Evolutionary conservation across 139 green algal species (phyloP), one percentile per base, ranked within the genome.

Genomic region (Micractinium conductrix): DNA sequence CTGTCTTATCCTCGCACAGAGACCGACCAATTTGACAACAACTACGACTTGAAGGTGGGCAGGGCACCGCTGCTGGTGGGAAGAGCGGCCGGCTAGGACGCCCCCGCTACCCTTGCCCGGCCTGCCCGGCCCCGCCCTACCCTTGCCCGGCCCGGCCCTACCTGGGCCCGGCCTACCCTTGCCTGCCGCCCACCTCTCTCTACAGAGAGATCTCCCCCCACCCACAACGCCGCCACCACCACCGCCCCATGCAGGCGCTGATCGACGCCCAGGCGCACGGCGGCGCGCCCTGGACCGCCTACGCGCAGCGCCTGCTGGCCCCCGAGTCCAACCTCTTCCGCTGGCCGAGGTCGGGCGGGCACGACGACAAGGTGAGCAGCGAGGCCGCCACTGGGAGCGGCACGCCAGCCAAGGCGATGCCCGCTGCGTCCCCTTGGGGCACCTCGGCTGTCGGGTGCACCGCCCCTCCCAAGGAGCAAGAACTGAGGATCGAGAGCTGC

Each of bases 1-100:
- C 94, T 99, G 43, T 95, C 87, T 86, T 99, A 99, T 88, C 97
- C 97, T 16, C 90, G 97, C 70, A 99, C 97, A 42, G 97, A 99
- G 87, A 99, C 97, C 14, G 95, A 98, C 86, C 76, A 83, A 45
- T 99, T 98, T 76, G 91, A 91, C 78, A 84, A 89, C 24, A 90
- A 83, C n/a, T 93, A 92, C 79, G 93, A 98, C 87, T 84, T 98
- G 16, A 68, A 53, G 90, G 92, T 92, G 43, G 33, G 81, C 22
- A 0, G 24, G 37, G 16, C 26, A 9, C 22, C 17, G 9, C 9
- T 30, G 0, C 24, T 7, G 19, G 19, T 70, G 62, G 35, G 65
- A 19, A 33, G n/a, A n/a, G n/a, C n/a, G n/a, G n/a, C n/a, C n/a
- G n/a, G n/a, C n/a, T n/a, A n/a, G n/a, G n/a, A n/a, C n/a, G n/a